phyloP scores from a whole-genome alignment of 2,329 filamentous ascomycete species.

The Paraphoma sp. region DNA sequence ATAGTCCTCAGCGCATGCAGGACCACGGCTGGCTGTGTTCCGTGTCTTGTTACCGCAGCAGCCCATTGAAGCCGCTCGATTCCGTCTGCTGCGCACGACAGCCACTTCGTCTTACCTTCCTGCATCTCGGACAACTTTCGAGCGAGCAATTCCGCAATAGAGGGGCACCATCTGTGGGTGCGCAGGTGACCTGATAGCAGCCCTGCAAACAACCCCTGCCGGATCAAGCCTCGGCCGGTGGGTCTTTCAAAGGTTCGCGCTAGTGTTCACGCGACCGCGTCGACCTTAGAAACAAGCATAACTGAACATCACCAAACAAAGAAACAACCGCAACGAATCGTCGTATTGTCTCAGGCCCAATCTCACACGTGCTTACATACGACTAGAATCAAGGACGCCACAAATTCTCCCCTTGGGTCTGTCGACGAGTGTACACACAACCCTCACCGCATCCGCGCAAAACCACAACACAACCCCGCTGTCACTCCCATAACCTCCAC shows the following conservation, averaged over 20 bases:
- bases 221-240: not conserved
- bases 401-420: not conserved
- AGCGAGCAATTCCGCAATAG: not conserved
- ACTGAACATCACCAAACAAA: slow-evolving; percentile 13
- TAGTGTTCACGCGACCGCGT: slow-evolving; percentile 30
- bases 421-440: not conserved
- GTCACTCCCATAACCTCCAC: not conserved
- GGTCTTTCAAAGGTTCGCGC: slow-evolving; percentile 12
- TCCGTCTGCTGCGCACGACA: not conserved
- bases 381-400: too few relatives aligned
- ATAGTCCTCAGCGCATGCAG: not conserved
- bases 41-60: not conserved
- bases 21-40: not conserved
- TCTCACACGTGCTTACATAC: not conserved
- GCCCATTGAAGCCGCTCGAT: not conserved
- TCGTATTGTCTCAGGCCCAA: slow-evolving; percentile 9
- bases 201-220: not conserved
- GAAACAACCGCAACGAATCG: not conserved
- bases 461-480: not conserved
- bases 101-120: not conserved
- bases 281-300: slow-evolving; percentile 14
- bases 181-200: not conserved
- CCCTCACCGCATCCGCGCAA: not conserved
- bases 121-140: not conserved
- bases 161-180: not conserved